Percentiles rank a stretch among this genome's conserved stretches.
phyloP scores from a whole-genome alignment of 768 basidiomycete species.

The Leccinellum luteum region DNA sequence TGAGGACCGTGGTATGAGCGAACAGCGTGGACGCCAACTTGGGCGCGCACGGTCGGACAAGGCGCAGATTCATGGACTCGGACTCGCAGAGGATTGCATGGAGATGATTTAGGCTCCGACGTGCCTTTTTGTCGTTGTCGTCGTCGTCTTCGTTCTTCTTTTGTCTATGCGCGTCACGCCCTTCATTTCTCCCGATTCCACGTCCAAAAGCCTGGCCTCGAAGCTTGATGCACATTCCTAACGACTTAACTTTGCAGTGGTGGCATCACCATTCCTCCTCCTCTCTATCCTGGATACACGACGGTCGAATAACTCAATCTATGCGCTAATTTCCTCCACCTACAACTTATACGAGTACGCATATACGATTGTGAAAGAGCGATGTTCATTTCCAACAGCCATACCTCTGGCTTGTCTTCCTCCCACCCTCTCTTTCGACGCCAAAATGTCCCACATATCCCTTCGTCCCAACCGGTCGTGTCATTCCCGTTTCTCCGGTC shows the following conservation, averaged over 20 bases:
- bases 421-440: not conserved
- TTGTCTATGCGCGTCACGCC: not conserved
- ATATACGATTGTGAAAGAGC: not conserved
- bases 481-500: not conserved
- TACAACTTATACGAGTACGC: not conserved
- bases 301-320: not conserved
- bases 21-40: conserved; percentile 18
- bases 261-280: not conserved
- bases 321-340: not conserved
- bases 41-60: conserved; percentile 19
- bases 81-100: conserved; percentile 15
- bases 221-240: not conserved
- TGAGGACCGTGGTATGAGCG: not conserved
- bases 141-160: not conserved
- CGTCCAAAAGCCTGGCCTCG: not conserved
- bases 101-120: conserved; percentile 13
- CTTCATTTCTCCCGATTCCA: not conserved
- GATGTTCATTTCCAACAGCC: not conserved
- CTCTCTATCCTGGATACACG: not conserved
- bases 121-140: not conserved
- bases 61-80: conserved; percentile 3
- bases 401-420: not conserved
- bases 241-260: conserved; percentile 3
- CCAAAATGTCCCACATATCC: conserved; percentile 9
- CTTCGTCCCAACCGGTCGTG: not conserved